These are phyloP conservation scores for Jaapia argillacea DNA, from an alignment of 768 basidiomycete genomes.

Conservation along the genomic window DNA sequence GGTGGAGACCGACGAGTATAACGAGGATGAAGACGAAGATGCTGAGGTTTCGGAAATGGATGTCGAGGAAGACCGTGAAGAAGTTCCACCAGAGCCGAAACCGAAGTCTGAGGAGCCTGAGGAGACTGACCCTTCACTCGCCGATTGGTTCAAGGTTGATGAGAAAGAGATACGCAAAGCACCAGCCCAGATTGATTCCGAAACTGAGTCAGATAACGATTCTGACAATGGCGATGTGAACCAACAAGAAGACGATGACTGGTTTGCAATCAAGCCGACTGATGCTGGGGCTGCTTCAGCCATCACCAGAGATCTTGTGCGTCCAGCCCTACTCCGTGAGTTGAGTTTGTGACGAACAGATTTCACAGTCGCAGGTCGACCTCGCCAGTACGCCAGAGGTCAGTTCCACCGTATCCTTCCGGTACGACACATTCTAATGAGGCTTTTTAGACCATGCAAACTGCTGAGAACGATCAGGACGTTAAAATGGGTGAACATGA, in stretches of 20 bases:
- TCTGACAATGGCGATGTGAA: conserved; percentile 55
- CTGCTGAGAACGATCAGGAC: conserved; percentile 16
- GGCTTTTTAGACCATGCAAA: too few relatives aligned
- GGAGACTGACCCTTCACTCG: conserved; percentile 36
- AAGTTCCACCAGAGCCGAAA: neutral
- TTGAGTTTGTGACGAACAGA: too few relatives aligned
- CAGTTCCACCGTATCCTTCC: too few relatives aligned
- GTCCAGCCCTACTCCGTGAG: too few relatives aligned
- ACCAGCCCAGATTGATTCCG: conserved; percentile 28
- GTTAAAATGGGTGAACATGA: conserved; percentile 66
- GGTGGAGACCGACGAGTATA: conserved; percentile 36
- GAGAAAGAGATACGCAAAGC: conserved; percentile 15
- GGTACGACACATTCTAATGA: too few relatives aligned
- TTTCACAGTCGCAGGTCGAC: neutral
- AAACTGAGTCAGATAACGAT: conserved; percentile 56
- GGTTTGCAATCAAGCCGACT: conserved; percentile 18
- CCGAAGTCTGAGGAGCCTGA: conserved; percentile 9
- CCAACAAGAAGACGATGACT: conserved; percentile 24
- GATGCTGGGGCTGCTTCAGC: conserved; percentile 2
- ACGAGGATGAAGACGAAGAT: conserved; percentile 14
- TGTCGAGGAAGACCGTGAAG: neutral
- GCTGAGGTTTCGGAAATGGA: conserved; percentile 1
- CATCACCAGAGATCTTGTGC: neutral
- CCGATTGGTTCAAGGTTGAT: conserved; percentile 56
- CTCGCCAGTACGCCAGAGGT: neutral